Base-by-base conservation (phyloP, 164 flowering plant genomes). In the Vitis rupestris region DNA sequence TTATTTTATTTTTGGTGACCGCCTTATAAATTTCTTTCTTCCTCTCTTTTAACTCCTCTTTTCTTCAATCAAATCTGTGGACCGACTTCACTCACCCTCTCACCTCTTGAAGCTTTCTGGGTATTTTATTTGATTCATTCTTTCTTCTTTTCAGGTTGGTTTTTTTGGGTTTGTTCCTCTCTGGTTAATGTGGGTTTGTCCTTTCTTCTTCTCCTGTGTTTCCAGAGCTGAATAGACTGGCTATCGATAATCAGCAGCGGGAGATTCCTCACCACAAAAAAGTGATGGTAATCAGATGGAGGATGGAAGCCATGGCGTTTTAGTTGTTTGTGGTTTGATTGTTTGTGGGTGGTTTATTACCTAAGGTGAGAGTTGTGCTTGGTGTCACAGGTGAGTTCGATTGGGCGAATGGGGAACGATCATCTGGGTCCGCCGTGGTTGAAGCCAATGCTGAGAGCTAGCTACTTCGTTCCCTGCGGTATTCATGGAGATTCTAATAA, bases 381-480 rank as follows among this genome's bases (percentile, higher is more conserved):
- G 4, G 44, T 37, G 44, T 37, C 44, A 14, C 63, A 87, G 88
- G 84, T 82, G 67, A 82, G 80, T 73, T 77, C 85, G 29, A 69
- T 82, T 61, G 81, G 78, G 14, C 31, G 75, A 55, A 70, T 66
- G 72, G 73, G 55, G 50, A 59, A 70, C 1, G 71, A 78, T 14
- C 61, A 80, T 0, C 70, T 79, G 74, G 72, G 87, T 63, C 90
- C 93, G 14, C 78, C 74, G 48, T 90, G 94, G 94, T 68, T 90
- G 71, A 77, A 67, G 27, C 92, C 91, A 17, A 49, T 90, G 81
- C 76, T 90, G 59, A 68, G 66, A 58, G 84, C 83, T 0, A 78
- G 55, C 68, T 89, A 73, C 76, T 90, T 90, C 66, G n/a, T 65
- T 13, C 83, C 83, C 16, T 90, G 94, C 49, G 30, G 52, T 10